Evolutionary conservation across 2,329 filamentous ascomycete species (phyloP).

Genomic region (Aspergillus calidoustus): DNA sequence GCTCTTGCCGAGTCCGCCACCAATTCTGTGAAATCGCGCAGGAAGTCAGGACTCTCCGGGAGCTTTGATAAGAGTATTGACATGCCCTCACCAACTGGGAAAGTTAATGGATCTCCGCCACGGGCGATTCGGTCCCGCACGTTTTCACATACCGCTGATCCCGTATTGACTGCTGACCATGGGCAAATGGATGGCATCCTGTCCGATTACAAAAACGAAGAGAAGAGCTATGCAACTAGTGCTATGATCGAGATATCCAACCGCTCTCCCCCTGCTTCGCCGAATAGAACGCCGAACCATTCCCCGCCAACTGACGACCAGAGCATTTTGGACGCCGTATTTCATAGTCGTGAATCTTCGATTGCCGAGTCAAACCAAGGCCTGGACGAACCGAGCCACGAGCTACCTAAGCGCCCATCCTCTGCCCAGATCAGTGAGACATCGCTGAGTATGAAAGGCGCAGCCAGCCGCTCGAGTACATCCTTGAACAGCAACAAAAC

Average conservation of each 20-base stretch:
- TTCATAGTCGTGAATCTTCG: constrained; percentile 54
- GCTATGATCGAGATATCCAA: constrained; percentile 72
- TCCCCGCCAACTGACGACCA: constrained; percentile 46
- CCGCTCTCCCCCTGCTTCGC: constrained; percentile 62
- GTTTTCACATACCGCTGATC: constrained; percentile 65
- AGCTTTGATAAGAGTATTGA: constrained; percentile 27
- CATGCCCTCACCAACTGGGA: constrained; percentile 38
- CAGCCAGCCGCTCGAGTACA: constrained; percentile 29
- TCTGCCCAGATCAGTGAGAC: constrained; percentile 33
- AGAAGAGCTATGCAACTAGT: constrained; percentile 63
- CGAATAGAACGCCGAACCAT: constrained; percentile 52
- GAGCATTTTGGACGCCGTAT: constrained; percentile 41
- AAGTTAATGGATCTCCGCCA: constrained; percentile 51
- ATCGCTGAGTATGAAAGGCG: constrained; percentile 27
- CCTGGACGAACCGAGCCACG: constrained; percentile 23
- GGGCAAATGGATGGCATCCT: constrained; percentile 69
- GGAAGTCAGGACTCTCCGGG: constrained; percentile 30
- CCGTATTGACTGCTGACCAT: constrained; percentile 69
- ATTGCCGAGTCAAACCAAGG: constrained; percentile 52
- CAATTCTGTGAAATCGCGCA: constrained; percentile 33
- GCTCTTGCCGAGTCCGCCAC: constrained; percentile 32
- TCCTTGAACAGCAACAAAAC: constrained; percentile 35
- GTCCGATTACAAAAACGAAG: constrained; percentile 58
- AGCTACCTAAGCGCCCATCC: constrained; percentile 32
- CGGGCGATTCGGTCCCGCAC: constrained; percentile 65